Evolutionary conservation across 495 filamentous ascomycete genomes (phyloP).

Genomic region (Aspergillus bertholletiae): DNA sequence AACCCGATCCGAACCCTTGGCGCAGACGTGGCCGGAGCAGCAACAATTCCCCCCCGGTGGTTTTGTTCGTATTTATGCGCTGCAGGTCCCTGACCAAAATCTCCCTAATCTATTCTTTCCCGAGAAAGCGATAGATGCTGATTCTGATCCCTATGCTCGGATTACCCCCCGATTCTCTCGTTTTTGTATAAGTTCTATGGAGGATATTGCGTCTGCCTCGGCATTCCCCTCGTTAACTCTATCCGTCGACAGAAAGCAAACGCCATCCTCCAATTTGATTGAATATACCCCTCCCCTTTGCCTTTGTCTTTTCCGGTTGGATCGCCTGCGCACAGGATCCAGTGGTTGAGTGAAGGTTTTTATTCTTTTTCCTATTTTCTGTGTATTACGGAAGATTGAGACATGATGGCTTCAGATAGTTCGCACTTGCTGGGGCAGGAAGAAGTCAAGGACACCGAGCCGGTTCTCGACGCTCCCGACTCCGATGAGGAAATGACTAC

Average conservation of each 20-base stretch:
- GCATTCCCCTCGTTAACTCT: constrained; percentile 3
- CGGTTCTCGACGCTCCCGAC: constrained; percentile 29
- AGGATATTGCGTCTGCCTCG: background rate
- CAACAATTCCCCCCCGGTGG: background rate
- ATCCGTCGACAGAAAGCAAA: constrained; percentile 3
- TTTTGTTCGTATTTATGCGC: background rate
- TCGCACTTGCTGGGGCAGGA: constrained; percentile 8
- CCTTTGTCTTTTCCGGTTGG: background rate
- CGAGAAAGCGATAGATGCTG: background rate
- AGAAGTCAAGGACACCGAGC: constrained; percentile 13
- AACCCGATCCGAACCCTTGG: background rate
- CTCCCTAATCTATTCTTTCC: background rate
- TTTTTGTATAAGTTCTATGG: constrained; percentile 1
- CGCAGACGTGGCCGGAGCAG: background rate
- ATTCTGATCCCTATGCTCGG: background rate
- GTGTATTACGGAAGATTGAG: constrained; percentile 1
- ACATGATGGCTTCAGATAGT: constrained; percentile 21
- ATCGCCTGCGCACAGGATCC: background rate
- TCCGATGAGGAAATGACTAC: constrained; percentile 44
- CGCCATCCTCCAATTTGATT: background rate
- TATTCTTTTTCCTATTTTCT: constrained; percentile 4
- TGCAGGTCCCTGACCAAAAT: background rate
- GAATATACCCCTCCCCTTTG: background rate
- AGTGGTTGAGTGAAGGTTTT: background rate
- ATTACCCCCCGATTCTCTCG: background rate